Percentiles rank a stretch among this genome's conserved stretches.
phyloP scores from a whole-genome alignment of 495 filamentous ascomycete species.

The Apiosordaria backusii region DNA sequence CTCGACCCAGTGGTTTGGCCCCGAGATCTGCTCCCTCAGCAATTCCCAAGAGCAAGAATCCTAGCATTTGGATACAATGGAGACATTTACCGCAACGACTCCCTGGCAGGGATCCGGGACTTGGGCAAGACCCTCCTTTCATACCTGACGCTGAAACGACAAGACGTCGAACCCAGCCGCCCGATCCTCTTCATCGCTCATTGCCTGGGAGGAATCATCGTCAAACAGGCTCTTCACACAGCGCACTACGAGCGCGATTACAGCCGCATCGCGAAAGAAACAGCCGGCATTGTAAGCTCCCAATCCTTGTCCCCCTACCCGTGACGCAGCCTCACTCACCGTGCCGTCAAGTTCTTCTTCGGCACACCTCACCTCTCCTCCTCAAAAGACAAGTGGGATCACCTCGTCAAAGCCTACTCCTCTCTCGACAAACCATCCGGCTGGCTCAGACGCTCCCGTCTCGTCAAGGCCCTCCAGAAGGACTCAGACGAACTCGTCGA shows the following conservation, averaged over 20 bases:
- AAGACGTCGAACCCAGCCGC: neutral
- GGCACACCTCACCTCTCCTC: constrained; percentile 17
- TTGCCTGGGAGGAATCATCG: constrained; percentile 19
- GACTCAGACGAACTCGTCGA: constrained; percentile 4
- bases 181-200: constrained; percentile 18
- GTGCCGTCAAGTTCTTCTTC: constrained; percentile 12
- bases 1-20: constrained; percentile 6
- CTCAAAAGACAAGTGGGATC: constrained; percentile 2
- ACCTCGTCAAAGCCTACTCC: constrained; percentile 13
- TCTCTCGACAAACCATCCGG: neutral
- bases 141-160: neutral
- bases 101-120: constrained; percentile 11
- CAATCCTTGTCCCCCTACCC: neutral
- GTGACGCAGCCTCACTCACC: neutral
- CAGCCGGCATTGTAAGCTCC: neutral
- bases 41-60: constrained; percentile 5
- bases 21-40: constrained; percentile 2
- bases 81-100: constrained; percentile 17
- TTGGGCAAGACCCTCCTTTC: constrained; percentile 12
- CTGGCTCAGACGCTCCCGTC: neutral
- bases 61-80: constrained; percentile 20
- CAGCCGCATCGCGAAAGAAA: neutral
- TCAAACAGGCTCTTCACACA: constrained; percentile 17
- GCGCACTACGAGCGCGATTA: constrained; percentile 7
- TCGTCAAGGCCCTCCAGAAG: constrained; percentile 1